Base-by-base conservation (phyloP, 2,329 filamentous ascomycete species). In the Apiospora saccharicola region DNA sequence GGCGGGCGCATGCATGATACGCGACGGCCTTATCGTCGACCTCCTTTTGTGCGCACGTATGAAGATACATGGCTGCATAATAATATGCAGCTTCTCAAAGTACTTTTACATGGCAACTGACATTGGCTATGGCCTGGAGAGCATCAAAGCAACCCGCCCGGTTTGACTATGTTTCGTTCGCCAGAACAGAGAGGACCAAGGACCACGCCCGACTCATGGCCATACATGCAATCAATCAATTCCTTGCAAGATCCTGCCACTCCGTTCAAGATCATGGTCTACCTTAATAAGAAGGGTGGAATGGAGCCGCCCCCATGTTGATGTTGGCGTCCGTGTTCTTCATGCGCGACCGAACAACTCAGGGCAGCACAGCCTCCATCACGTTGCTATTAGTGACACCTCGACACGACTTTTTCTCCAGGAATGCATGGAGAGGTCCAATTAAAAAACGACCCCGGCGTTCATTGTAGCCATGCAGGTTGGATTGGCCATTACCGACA, bases 291-390 rank as follows among this genome's bases (percentile, higher is more conserved):
- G 53, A 34, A 61, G 53, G 53, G 53, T 34, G 53, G 26, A 19
- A 41, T 64, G 57, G 57, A 64, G 57, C 57, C 34, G 19, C 30
- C 34, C 57, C 34, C 57, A 64, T 64, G 7, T 64, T 22, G 34
- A 41, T 64, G 57, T 57, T 41, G 57, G 57, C 57, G 57, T 64
- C 57, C 57, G 57, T 34, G 53, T 57, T 34, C 26, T 64, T 64
- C 30, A 64, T 64, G 57, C 57, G 34, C 57, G 30, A 41, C 57
- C 30, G 34, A 64, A 41, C 57, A 64, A n/a, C 30, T 64, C 57
- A 37, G 41, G 57, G 57, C 57, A 64, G 57, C 57, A 64, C 57
- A 64, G 57, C 57, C 57, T 64, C 57, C 19, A 64, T 64, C 57
- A 64, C 57, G 57, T 64, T 64, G 6, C 57, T 64, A n/a, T 41